Percentiles rank a stretch among this genome's conserved stretches.
Evolutionary conservation across 1,139 yeast genomes (phyloP).

Genomic region (Cylindricascospora bacillispora): DNA sequence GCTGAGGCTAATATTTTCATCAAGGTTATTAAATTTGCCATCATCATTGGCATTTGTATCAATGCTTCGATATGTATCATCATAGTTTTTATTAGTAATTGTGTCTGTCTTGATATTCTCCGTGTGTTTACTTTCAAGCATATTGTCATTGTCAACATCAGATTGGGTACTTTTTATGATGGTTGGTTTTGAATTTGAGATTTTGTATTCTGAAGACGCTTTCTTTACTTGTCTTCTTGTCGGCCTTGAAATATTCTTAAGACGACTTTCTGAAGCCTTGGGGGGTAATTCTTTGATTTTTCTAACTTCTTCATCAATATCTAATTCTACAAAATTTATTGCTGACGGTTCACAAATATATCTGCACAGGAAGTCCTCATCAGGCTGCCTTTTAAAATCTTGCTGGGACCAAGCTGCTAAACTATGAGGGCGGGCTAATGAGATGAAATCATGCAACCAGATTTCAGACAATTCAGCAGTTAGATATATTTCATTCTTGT

Average conservation of each 20-base stretch:
- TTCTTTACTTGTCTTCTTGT: too few relatives aligned
- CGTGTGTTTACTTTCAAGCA: too few relatives aligned
- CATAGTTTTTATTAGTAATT: not conserved
- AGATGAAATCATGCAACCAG: constrained; percentile 17
- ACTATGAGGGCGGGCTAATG: constrained; percentile 12
- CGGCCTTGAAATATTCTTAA: constrained; percentile 18
- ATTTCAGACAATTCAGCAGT: constrained; percentile 24
- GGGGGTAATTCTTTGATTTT: constrained; percentile 12
- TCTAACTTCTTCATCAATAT: constrained; percentile 12
- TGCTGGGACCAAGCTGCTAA: constrained; percentile 6
- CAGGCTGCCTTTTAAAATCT: constrained; percentile 3
- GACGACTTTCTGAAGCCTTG: constrained; percentile 16
- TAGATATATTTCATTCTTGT: constrained; percentile 18
- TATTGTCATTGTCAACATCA: too few relatives aligned
- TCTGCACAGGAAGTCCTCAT: constrained; percentile 13
- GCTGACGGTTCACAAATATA: constrained; percentile 20
- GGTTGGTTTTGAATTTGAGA: too few relatives aligned
- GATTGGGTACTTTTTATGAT: too few relatives aligned
- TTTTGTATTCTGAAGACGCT: too few relatives aligned
- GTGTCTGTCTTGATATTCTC: not conserved
- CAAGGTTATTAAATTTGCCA: not conserved
- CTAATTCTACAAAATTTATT: constrained; percentile 15
- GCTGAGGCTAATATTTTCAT: not conserved
- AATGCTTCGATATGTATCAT: not conserved
- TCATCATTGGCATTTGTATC: not conserved